Evolutionary conservation across 306 rosid genomes (phyloP), one percentile per base, ranked within the genome.

Genomic region (Prunus mume): DNA sequence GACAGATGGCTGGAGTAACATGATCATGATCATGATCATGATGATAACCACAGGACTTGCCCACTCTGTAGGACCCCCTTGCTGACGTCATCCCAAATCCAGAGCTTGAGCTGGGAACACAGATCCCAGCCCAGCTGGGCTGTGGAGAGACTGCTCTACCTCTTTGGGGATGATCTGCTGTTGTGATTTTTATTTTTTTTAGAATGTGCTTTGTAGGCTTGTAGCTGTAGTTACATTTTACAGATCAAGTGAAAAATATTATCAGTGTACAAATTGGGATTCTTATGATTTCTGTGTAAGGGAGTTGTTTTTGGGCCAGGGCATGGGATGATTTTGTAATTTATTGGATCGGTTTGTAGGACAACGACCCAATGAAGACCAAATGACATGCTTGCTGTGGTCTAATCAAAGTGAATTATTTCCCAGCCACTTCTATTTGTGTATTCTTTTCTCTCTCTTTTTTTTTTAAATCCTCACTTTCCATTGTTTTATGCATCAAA

Each of bases 61-160:
- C 97, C 97, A 6, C 88, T 92, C 2, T 92, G 97, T 55, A 83
- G 97, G 54, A 84, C 93, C 32, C 96, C 97, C 65, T 54, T 92
- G 76, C 64, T 90, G 15, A 81, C 76, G 75, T 60, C 76, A 34
- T 76, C 71, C 0, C 83, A 90, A 58, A 74, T 85, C 18, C 84
- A 76, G 4, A 50, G 77, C 76, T 30, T 82, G 46, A n/a, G 65
- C 38, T 76, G 58, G 73, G 71, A 58, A 75, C 86, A 18, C 88
- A 78, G 82, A 15, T 46, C 86, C 25, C 90, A 89, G 67, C 96
- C 96, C 54, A 92, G 92, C 71, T 92, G 97, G 97, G 93, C 97
- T 9, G 93, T 92, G 15, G 96, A 92, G 74, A 82, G 97, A 77
- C 88, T 92, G 47, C 91, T 90, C 25, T 92, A 90, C 85, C 92